phyloP scores from a whole-genome alignment of 345 rosid species.

The Zanthoxylum bungeanum region DNA sequence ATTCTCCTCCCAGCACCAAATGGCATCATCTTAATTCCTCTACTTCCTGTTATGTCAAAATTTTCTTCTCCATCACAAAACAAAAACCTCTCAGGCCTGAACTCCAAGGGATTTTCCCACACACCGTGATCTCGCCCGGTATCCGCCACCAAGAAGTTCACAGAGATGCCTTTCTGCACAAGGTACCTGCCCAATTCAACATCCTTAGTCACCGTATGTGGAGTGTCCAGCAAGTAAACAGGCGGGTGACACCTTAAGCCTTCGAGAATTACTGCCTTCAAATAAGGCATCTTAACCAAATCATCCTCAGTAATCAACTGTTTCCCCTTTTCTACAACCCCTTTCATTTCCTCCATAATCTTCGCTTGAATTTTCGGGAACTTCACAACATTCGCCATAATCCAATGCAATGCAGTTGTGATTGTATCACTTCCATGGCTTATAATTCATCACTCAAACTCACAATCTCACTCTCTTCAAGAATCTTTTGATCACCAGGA shows the following conservation, averaged over 20 bases:
- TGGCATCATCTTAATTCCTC: slow-evolving; percentile 24
- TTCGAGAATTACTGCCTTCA: slow-evolving; percentile 12
- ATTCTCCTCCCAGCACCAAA: slow-evolving; percentile 27
- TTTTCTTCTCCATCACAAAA: not conserved
- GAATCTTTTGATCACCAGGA: slow-evolving; percentile 10
- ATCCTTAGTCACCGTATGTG: slow-evolving; percentile 5
- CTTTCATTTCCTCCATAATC: slow-evolving; percentile 13
- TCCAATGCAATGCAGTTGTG: slow-evolving; percentile 13
- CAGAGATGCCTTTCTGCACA: slow-evolving; percentile 16
- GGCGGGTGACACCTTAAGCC: slow-evolving; percentile 17
- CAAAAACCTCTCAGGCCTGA: slow-evolving; percentile 20
- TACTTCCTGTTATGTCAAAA: slow-evolving; percentile 9
- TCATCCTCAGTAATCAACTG: slow-evolving; percentile 8
- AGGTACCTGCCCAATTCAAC: slow-evolving; percentile 9
- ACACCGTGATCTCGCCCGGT: slow-evolving; percentile 21
- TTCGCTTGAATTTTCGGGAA: slow-evolving; percentile 13
- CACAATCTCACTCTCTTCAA: slow-evolving; percentile 10
- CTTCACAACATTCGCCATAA: slow-evolving; percentile 24
- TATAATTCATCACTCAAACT: slow-evolving; percentile 18
- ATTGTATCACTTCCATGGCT: slow-evolving; percentile 17
- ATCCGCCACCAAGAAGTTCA: slow-evolving; percentile 25
- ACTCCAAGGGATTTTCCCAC: slow-evolving; percentile 25
- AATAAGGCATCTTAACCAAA: slow-evolving; percentile 7
- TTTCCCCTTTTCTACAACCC: slow-evolving; percentile 1
- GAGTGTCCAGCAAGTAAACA: not conserved